Percentiles rank a stretch among this genome's conserved stretches.
These are phyloP conservation scores for Penicillium riverlandense DNA, from an alignment of 495 filamentous ascomycete genomes.

Conservation along the genomic window DNA sequence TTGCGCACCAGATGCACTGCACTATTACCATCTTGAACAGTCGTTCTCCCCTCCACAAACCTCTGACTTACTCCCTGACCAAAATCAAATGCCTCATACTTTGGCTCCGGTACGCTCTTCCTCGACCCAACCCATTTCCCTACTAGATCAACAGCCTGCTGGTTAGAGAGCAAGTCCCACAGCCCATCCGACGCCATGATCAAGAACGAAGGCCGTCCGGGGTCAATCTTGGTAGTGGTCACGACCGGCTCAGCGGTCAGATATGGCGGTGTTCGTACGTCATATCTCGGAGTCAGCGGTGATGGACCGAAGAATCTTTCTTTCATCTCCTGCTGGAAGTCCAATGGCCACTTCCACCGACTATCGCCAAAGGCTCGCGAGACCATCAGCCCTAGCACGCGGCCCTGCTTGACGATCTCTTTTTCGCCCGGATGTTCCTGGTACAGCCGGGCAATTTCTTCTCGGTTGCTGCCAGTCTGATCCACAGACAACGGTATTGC, in stretches of 20 bases:
- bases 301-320: slow-evolving; percentile 40
- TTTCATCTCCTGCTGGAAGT: slow-evolving; percentile 34
- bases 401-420: slow-evolving; percentile 44
- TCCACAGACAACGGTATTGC: slow-evolving; percentile 47
- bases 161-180: slow-evolving; percentile 53
- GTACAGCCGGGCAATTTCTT: slow-evolving; percentile 43
- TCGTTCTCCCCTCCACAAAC: slow-evolving; percentile 33
- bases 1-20: slow-evolving; percentile 57
- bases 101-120: slow-evolving; percentile 8
- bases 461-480: slow-evolving; percentile 49
- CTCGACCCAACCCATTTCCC: slow-evolving; percentile 39
- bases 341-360: slow-evolving; percentile 53
- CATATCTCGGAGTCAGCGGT: slow-evolving; percentile 27
- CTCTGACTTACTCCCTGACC: slow-evolving; percentile 13
- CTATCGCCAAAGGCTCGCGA: slow-evolving; percentile 59
- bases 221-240: slow-evolving; percentile 45
- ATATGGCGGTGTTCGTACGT: slow-evolving; percentile 52
- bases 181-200: slow-evolving; percentile 60
- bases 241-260: slow-evolving; percentile 59
- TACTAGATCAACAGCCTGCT: slow-evolving; percentile 53
- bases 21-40: slow-evolving; percentile 52
- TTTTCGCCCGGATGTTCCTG: slow-evolving; percentile 53
- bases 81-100: slow-evolving; percentile 20
- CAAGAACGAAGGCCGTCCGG: slow-evolving; percentile 43
- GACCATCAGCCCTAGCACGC: slow-evolving; percentile 48